A percentile compares a stretch with the other conserved stretches of the same genome.
These are phyloP conservation scores for Secale cereale DNA, from an alignment of 176 grass and related monocot species.

Conservation along the genomic window DNA sequence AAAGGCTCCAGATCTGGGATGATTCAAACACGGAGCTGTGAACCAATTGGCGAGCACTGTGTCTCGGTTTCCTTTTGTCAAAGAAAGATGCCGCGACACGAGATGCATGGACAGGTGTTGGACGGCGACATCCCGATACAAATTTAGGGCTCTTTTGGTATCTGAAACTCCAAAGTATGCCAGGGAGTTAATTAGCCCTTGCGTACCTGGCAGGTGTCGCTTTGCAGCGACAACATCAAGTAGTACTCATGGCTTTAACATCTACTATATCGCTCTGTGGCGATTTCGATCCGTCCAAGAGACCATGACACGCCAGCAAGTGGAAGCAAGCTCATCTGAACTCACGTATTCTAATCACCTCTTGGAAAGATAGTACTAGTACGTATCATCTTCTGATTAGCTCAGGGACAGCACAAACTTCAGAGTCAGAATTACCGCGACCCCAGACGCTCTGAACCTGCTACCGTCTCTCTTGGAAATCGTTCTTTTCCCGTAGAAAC, in stretches of 20 bases:
- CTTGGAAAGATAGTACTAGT: no score
- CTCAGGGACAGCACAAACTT: no score
- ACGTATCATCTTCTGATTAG: background rate
- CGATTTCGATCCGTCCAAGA: background rate
- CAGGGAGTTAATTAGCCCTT: conserved; percentile 27
- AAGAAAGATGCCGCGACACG: conserved; percentile 40
- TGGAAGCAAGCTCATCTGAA: background rate
- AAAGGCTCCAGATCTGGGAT: conserved; percentile 29
- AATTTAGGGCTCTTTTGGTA: conserved; percentile 18
- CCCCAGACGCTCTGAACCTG: no score
- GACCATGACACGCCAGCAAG: background rate
- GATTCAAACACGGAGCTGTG: conserved; percentile 40
- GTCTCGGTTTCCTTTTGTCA: background rate
- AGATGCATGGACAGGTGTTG: conserved; percentile 21
- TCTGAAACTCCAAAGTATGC: background rate
- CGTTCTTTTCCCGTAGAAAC: no score
- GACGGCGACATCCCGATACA: conserved; percentile 34
- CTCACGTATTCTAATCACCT: no score
- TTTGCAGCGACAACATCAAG: background rate
- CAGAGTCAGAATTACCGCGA: no score
- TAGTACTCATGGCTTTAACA: no score
- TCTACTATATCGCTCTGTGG: background rate
- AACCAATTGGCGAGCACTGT: conserved; percentile 34
- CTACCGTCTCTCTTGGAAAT: no score
- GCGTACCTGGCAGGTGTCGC: conserved; percentile 28